A percentile compares a stretch with the other conserved stretches of the same genome.
Evolutionary conservation across 2,329 filamentous ascomycete species (phyloP).

Genomic region (Scedosporium aurantiacum): DNA sequence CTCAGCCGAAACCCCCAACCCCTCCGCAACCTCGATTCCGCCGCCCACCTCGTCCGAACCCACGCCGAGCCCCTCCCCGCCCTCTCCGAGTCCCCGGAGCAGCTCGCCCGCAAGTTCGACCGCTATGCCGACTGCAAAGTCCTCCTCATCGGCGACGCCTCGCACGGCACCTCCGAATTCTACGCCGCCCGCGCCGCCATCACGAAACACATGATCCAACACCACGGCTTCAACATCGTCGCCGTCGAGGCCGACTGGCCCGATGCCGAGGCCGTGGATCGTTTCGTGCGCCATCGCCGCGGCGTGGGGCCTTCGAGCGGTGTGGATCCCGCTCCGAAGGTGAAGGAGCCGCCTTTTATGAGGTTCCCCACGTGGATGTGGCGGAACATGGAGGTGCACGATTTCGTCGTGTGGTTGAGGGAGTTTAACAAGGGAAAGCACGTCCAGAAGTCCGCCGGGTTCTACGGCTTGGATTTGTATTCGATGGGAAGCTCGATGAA

Average conservation of each 20-base stretch:
- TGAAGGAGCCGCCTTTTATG: constrained; percentile 24
- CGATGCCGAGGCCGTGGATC: constrained; percentile 38
- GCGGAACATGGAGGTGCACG: constrained; percentile 39
- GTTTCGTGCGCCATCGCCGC: constrained; percentile 35
- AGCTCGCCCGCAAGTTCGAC: constrained; percentile 8
- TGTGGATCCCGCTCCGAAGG: not conserved
- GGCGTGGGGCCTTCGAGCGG: constrained; percentile 9
- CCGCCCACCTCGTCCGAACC: not conserved
- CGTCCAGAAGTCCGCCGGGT: constrained; percentile 18
- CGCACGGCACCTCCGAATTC: constrained; percentile 44
- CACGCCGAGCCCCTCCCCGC: not conserved
- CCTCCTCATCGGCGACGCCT: constrained; percentile 18
- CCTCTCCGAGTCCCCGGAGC: not conserved
- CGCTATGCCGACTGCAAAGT: constrained; percentile 12
- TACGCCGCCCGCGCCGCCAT: constrained; percentile 39
- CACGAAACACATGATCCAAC: constrained; percentile 34
- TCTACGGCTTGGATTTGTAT: constrained; percentile 42
- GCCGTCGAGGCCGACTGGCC: constrained; percentile 44
- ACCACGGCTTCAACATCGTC: constrained; percentile 39
- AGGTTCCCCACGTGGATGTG: constrained; percentile 47
- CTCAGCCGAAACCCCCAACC: not conserved
- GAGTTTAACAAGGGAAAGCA: constrained; percentile 22
- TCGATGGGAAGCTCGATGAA: constrained; percentile 34
- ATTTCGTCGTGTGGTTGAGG: constrained; percentile 40
- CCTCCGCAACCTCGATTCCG: not conserved